Evolutionary conservation across 768 basidiomycete species (phyloP), one percentile per base, ranked within the genome.

Genomic region (Suillus brevipes): DNA sequence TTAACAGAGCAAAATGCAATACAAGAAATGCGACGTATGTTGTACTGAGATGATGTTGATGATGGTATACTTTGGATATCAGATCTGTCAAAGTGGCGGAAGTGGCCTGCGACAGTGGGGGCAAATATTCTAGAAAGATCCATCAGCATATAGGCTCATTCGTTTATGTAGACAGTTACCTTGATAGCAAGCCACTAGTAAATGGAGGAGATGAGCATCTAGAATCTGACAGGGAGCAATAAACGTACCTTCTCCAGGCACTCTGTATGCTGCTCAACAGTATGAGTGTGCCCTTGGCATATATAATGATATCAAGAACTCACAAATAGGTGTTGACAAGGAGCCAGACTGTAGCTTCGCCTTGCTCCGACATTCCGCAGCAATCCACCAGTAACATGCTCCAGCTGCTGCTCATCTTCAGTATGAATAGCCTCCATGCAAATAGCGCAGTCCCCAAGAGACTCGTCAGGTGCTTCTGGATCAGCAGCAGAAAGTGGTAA

Each of bases 311-410:
- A 36, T 23, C 63, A 25, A 60, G 56, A 23, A 68, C 91, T 78
- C 69, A 92, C 91, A 76, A 96, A 96, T 68, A 95, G 71, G 82
- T 96, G 94, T 71, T 89, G 87, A 78, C 94, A 96, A 1, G 94
- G 94, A 2, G 94, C 93, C 66, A 95, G 78, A 72, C 94, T 94
- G 69, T 95, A 96, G 62, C 78, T 84, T 74, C 89, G 88, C 68
- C 88, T 81, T 61, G 75, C 75, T 9, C 73, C 75, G 34, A 76
- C 75, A 28, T 73, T 76, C 12, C 73, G 76, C 16, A 76, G 65
- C 42, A 88, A 71, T 31, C 82, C 78, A n/a, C 73, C 74, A 23
- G 77, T 71, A 23, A 77, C 74, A 47, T 75, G 76, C 28, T 71
- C 78, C 25, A 77, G 70, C 9, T 75, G 79, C 52, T 79, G 71